Percentiles rank a stretch among this genome's conserved stretches.
phyloP scores from a whole-genome alignment of 1,284 basidiomycete species.

The Moniliella sp. region DNA sequence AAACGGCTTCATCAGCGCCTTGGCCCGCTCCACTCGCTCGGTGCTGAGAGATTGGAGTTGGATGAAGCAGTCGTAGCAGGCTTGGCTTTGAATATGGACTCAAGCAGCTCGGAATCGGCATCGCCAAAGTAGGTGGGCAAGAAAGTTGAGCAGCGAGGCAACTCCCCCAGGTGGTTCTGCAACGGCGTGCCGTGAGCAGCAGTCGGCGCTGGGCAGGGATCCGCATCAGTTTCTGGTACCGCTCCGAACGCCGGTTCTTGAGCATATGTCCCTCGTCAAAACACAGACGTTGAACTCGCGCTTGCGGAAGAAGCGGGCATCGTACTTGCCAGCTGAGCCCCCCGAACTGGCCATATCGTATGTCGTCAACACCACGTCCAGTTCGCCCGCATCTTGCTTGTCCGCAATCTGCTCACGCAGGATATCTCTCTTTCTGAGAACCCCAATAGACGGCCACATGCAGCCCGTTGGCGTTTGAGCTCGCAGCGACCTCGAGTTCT shows the following conservation, averaged over 20 bases:
- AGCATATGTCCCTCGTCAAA: slow-evolving; percentile 89
- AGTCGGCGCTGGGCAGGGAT: slow-evolving; percentile 72
- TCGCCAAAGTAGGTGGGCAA: slow-evolving; percentile 68
- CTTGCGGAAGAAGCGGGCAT: slow-evolving; percentile 67
- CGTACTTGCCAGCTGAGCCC: slow-evolving; percentile 38
- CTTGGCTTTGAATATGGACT: slow-evolving; percentile 89
- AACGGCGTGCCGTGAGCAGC: slow-evolving; percentile 87
- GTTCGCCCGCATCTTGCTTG: slow-evolving; percentile 42
- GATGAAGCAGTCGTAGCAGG: slow-evolving; percentile 49
- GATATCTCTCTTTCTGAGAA: slow-evolving; percentile 59
- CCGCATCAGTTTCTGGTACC: slow-evolving; percentile 67
- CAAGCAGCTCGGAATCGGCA: slow-evolving; percentile 49
- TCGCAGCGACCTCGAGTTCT: slow-evolving; percentile 69
- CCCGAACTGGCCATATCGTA: slow-evolving; percentile 73
- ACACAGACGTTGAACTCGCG: slow-evolving; percentile 61
- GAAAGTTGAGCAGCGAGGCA: slow-evolving; percentile 80
- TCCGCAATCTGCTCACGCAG: slow-evolving; percentile 47
- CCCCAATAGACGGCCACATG: slow-evolving; percentile 83
- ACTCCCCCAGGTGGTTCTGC: slow-evolving; percentile 67
- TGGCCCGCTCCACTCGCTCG: slow-evolving; percentile 73
- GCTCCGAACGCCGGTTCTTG: slow-evolving; percentile 88
- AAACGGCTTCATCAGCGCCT: slow-evolving; percentile 98
- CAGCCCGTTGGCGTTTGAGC: slow-evolving; percentile 61
- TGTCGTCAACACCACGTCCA: slow-evolving; percentile 85
- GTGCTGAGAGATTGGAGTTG: slow-evolving; percentile 55